These are phyloP conservation scores for Podospora fimiseda DNA, from an alignment of 495 filamentous ascomycete species.

Conservation along the genomic window DNA sequence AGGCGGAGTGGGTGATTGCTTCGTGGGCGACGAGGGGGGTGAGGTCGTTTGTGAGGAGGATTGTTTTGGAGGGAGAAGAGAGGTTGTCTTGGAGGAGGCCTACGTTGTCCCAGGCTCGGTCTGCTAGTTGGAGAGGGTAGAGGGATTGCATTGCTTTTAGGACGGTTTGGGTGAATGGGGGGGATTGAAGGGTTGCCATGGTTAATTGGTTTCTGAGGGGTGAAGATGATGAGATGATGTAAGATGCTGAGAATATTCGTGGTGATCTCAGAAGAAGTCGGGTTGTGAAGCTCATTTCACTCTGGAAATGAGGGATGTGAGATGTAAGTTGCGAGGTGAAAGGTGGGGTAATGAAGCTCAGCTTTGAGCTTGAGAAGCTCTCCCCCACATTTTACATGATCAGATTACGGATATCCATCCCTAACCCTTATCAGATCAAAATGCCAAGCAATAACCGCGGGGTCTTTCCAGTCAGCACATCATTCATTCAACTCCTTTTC, in stretches of 20 bases:
- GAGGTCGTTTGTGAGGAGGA: slow-evolving; percentile 87
- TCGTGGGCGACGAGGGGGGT: slow-evolving; percentile 87
- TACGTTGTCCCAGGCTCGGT: slow-evolving; percentile 88
- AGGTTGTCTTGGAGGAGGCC: slow-evolving; percentile 35
- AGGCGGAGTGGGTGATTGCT: slow-evolving; percentile 69
- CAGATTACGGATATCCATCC: slow-evolving; percentile 4
- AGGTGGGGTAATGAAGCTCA: neutral
- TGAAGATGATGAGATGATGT: neutral
- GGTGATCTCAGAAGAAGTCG: neutral
- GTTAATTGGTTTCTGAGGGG: neutral
- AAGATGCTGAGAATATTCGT: neutral
- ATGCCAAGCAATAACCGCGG: slow-evolving; percentile 9
- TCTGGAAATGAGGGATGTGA: no score
- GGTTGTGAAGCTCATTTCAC: slow-evolving; percentile 10
- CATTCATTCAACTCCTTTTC: slow-evolving; percentile 1
- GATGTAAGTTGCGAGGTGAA: neutral
- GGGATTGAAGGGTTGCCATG: slow-evolving; percentile 17
- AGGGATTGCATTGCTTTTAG: slow-evolving; percentile 74
- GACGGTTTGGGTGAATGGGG: slow-evolving; percentile 64
- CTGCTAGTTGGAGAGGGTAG: slow-evolving; percentile 87
- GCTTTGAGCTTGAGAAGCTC: no score
- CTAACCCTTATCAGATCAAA: slow-evolving; percentile 9
- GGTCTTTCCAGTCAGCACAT: slow-evolving; percentile 3
- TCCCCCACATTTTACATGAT: no score
- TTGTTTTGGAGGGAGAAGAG: slow-evolving; percentile 19